A percentile compares a stretch with the other conserved stretches of the same genome.
Evolutionary conservation across 2,329 filamentous ascomycete genomes (phyloP).

Genomic region (Coniochaeta pulveracea): DNA sequence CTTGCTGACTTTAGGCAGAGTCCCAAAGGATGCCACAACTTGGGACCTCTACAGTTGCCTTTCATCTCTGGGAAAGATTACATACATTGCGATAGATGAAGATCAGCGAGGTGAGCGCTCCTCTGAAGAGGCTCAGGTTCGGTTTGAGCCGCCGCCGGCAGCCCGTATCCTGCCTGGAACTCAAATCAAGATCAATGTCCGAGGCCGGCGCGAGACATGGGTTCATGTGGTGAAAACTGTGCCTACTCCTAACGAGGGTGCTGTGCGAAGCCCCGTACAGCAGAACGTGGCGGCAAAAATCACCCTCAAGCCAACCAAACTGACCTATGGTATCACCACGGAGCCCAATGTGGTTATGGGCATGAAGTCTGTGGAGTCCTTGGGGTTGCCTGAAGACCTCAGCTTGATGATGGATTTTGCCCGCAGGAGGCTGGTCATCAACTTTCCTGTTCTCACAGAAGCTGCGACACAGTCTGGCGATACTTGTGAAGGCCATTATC

Average conservation of each 20-base stretch:
- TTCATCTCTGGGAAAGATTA: conserved; percentile 36
- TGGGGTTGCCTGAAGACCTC: conserved; percentile 7
- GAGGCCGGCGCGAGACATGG: conserved; percentile 15
- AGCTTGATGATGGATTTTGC: conserved; percentile 20
- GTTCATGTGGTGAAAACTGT: no score
- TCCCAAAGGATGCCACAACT: conserved; percentile 25
- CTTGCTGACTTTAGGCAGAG: conserved; percentile 16
- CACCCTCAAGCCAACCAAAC: conserved; percentile 5
- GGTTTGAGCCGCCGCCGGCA: conserved; percentile 45
- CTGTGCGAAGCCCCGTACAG: conserved; percentile 10
- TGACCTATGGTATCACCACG: conserved; percentile 12
- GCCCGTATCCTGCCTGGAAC: conserved; percentile 22
- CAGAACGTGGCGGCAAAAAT: conserved; percentile 8
- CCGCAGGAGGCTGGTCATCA: conserved; percentile 16
- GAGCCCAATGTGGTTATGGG: conserved; percentile 10
- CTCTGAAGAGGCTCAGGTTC: conserved; percentile 33
- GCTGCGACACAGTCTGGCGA: conserved; percentile 9
- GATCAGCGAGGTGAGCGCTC: conserved; percentile 23
- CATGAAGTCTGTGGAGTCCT: conserved; percentile 7
- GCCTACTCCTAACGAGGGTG: conserved; percentile 5
- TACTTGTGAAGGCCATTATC: conserved; percentile 18
- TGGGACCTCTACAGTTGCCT: conserved; percentile 41
- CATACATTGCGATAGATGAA: conserved; percentile 44
- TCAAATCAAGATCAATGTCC: conserved; percentile 12
- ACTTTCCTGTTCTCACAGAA: conserved; percentile 16